phyloP scores from a whole-genome alignment of 2,329 filamentous ascomycete species.

The Penicillium sp. region DNA sequence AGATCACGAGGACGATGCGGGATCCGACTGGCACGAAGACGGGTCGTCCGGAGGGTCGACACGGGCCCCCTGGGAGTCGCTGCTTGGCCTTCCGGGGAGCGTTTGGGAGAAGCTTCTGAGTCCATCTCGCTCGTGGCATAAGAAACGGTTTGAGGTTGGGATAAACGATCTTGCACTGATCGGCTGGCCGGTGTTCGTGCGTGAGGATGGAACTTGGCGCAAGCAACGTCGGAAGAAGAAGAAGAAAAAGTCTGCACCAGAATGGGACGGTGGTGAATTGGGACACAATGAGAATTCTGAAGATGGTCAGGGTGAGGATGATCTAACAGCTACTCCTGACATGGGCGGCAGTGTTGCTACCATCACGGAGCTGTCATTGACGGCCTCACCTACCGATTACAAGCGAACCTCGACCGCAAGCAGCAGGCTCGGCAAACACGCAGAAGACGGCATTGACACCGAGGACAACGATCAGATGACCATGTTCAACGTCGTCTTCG shows the following conservation, averaged over 20 bases:
- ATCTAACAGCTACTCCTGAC: conserved; percentile 16
- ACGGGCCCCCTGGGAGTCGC: conserved; percentile 48
- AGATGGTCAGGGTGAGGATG: conserved; percentile 31
- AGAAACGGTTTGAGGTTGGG: conserved; percentile 73
- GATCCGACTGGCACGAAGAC: conserved; percentile 27
- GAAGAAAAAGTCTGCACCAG: conserved; percentile 27
- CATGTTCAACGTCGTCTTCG: conserved; percentile 97
- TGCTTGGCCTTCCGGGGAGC: conserved; percentile 67
- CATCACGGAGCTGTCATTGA: conserved; percentile 21
- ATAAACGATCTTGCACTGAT: conserved; percentile 74
- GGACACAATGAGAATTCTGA: conserved; percentile 33
- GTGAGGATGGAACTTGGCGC: conserved; percentile 70
- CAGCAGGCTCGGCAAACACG: conserved; percentile 16
- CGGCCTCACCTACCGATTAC: conserved; percentile 18
- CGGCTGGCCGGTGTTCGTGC: conserved; percentile 76
- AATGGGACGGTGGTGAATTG: conserved; percentile 30
- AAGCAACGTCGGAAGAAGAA: conserved; percentile 53
- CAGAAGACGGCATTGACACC: conserved; percentile 21
- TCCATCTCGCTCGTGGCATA: conserved; percentile 69
- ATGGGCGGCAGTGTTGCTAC: conserved; percentile 29
- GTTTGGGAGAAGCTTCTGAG: conserved; percentile 76
- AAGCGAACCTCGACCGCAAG: conserved; percentile 21
- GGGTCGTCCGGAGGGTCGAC: conserved; percentile 15
- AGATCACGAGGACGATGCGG: conserved; percentile 30
- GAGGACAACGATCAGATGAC: conserved; percentile 63